These are phyloP conservation scores for Tricholoma flavovirens DNA, from an alignment of 768 basidiomycete genomes.

Conservation along the genomic window DNA sequence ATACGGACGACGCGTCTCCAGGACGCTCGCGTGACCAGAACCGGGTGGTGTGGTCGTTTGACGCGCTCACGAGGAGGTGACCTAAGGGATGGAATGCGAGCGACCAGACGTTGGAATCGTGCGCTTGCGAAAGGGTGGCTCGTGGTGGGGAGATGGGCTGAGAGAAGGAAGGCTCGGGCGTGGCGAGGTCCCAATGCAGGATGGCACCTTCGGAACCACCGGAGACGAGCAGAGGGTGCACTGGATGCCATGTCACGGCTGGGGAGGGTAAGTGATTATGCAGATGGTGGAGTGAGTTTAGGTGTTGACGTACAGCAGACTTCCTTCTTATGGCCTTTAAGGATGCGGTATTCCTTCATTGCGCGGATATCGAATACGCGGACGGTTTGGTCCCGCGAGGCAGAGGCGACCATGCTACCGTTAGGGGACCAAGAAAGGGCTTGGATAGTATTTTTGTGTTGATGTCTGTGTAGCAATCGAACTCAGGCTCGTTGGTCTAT, in stretches of 20 bases:
- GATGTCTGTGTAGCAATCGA: constrained; percentile 53
- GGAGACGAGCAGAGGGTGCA: constrained; percentile 86
- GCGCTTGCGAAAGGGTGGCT: constrained; percentile 88
- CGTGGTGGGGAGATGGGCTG: constrained; percentile 54
- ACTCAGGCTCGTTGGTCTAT: neutral
- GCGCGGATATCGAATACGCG: constrained; percentile 97
- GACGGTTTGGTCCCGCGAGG: constrained; percentile 90
- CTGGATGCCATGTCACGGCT: constrained; percentile 96
- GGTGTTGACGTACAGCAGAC: constrained; percentile 75
- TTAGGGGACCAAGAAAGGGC: constrained; percentile 91
- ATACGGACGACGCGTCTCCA: constrained; percentile 73
- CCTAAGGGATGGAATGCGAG: constrained; percentile 94
- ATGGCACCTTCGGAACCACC: constrained; percentile 94
- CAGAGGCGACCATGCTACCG: constrained; percentile 90
- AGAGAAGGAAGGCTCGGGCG: constrained; percentile 45
- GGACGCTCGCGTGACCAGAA: constrained; percentile 95
- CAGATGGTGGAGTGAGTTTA: neutral
- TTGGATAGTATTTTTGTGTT: constrained; percentile 97
- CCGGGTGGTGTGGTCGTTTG: constrained; percentile 98
- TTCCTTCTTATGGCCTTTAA: constrained; percentile 98
- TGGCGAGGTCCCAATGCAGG: constrained; percentile 87
- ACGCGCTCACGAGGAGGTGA: constrained; percentile 87
- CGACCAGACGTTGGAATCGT: constrained; percentile 97
- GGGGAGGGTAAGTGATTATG: neutral
- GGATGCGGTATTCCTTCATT: constrained; percentile 89